These are phyloP conservation scores for Phyllosticta citriasiana DNA, from an alignment of 2,329 filamentous ascomycete genomes.

Conservation along the genomic window DNA sequence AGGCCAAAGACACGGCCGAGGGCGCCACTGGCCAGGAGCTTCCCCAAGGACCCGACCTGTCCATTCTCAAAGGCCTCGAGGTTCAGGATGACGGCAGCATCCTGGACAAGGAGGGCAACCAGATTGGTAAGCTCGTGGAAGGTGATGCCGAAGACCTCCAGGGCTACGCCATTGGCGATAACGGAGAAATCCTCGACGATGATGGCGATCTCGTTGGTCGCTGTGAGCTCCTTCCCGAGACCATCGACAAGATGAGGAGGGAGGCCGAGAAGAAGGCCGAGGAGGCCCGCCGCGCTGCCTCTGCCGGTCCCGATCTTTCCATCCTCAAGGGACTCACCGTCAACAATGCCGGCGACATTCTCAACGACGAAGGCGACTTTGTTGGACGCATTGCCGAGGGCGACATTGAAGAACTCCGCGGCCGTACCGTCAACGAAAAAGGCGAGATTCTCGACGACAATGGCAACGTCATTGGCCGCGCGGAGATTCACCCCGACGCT, in stretches of 20 bases:
- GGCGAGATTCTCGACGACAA: conserved; percentile 47
- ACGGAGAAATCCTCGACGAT: conserved; percentile 47
- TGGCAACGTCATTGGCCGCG: conserved; percentile 44
- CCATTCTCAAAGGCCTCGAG: conserved; percentile 39
- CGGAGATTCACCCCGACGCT: conserved; percentile 39
- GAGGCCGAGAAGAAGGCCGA: conserved; percentile 23
- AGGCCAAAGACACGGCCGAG: conserved; percentile 15
- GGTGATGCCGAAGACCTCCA: conserved; percentile 43
- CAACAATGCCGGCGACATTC: conserved; percentile 37
- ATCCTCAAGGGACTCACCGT: conserved; percentile 40
- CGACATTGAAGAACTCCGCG: conserved; percentile 38
- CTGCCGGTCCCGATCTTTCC: conserved; percentile 34
- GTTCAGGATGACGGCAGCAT: conserved; percentile 47
- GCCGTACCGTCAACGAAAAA: conserved; percentile 41
- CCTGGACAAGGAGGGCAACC: conserved; percentile 40
- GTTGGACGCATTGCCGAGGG: conserved; percentile 39
- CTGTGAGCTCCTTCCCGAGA: conserved; percentile 39
- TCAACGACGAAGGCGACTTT: conserved; percentile 42
- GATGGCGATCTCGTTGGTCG: conserved; percentile 46
- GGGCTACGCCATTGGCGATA: conserved; percentile 43
- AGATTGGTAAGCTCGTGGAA: conserved; percentile 40
- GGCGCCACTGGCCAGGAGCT: conserved; percentile 20
- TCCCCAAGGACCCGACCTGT: conserved; percentile 34
- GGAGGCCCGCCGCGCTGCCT: conserved; percentile 14
- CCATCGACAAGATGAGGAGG: conserved; percentile 27